These are phyloP conservation scores for Boletales sp. DNA, from an alignment of 768 basidiomycete species.

Conservation along the genomic window DNA sequence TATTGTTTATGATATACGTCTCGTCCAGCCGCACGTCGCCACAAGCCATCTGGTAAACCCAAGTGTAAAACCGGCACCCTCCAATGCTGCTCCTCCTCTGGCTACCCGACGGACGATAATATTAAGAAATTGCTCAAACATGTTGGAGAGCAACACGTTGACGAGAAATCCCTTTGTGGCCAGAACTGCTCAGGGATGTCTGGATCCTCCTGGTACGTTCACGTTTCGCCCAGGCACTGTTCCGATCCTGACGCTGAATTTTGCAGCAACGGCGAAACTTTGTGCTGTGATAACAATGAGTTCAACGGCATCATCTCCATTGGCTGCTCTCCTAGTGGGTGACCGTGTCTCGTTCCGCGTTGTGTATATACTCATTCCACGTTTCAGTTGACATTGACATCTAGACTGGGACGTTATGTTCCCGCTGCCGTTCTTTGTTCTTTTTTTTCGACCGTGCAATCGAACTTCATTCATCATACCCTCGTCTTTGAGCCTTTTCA, in stretches of 20 bases:
- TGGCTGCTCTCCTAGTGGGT: constrained; percentile 39
- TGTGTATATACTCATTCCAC: background rate
- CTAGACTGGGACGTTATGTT: constrained; percentile 2
- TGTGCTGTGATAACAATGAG: constrained; percentile 38
- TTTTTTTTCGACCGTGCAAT: background rate
- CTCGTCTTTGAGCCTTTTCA: background rate
- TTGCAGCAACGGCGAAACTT: constrained; percentile 32
- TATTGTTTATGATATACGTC: too few relatives aligned
- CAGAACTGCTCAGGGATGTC: too few relatives aligned
- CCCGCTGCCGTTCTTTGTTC: constrained; percentile 16
- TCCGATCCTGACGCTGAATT: background rate
- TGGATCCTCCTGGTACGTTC: too few relatives aligned
- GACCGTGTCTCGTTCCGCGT: accelerated
- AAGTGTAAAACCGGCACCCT: constrained; percentile 16
- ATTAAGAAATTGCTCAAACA: too few relatives aligned
- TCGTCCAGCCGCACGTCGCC: constrained; percentile 33
- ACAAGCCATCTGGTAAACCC: constrained; percentile 35
- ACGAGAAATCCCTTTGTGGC: too few relatives aligned
- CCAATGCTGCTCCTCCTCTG: constrained; percentile 15
- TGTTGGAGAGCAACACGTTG: too few relatives aligned
- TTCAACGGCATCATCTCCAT: constrained; percentile 36
- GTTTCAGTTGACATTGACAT: constrained; percentile 16
- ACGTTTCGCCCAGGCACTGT: too few relatives aligned
- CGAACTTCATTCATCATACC: constrained; percentile 15
- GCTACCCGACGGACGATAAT: too few relatives aligned